Evolutionary conservation across 148 eudicot genomes (phyloP).

Genomic region (Diospyros lotus): DNA sequence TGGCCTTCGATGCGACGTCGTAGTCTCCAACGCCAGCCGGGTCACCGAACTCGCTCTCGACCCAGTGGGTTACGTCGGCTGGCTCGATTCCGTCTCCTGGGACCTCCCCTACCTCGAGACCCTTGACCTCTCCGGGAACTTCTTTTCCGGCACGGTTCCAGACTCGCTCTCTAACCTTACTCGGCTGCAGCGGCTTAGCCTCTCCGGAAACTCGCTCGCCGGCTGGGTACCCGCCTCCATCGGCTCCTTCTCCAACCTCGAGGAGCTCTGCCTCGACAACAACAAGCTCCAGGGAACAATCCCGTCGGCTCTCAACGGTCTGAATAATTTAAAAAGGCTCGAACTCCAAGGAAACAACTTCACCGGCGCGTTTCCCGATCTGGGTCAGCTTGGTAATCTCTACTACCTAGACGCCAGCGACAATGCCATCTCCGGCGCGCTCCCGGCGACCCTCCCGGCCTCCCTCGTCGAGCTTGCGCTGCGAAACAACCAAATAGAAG

Average conservation of each 20-base stretch:
- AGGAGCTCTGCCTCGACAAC: slow-evolving; percentile 57
- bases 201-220: slow-evolving; percentile 55
- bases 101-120: slow-evolving; percentile 38
- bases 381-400: slow-evolving; percentile 45
- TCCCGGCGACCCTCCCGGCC: slow-evolving; percentile 45
- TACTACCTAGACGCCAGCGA: slow-evolving; percentile 50
- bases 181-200: slow-evolving; percentile 36
- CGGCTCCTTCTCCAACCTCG: slow-evolving; percentile 35
- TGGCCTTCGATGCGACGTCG: slow-evolving; percentile 59
- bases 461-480: slow-evolving; percentile 45
- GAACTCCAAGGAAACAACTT: slow-evolving; percentile 59
- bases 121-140: slow-evolving; percentile 46
- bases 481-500: slow-evolving; percentile 46
- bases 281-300: slow-evolving; percentile 48
- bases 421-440: slow-evolving; percentile 51
- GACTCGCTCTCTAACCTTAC: slow-evolving; percentile 48
- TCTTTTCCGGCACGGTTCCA: slow-evolving; percentile 63
- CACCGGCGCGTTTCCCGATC: slow-evolving; percentile 57
- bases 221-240: slow-evolving; percentile 57
- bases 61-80: slow-evolving; percentile 45
- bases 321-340: slow-evolving; percentile 42
- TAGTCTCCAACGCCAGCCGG: slow-evolving; percentile 14
- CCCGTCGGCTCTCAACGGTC: slow-evolving; percentile 36
- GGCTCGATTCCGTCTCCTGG: slow-evolving; percentile 24
- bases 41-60: slow-evolving; percentile 57